phyloP scores from a whole-genome alignment of 164 flowering plant genomes.

The Liquidambar formosana region DNA sequence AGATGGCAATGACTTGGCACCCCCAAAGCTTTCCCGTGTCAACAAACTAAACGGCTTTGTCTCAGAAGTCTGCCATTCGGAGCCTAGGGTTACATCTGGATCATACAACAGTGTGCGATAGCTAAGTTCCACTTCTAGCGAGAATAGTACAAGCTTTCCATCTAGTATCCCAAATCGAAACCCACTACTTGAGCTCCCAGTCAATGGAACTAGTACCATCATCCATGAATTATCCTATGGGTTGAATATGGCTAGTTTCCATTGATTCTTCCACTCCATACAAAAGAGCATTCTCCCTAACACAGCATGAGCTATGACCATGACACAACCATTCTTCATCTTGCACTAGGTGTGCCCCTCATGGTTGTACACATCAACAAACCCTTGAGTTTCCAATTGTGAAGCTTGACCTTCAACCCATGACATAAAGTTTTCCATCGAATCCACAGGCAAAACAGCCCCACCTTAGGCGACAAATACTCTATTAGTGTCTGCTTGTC shows the following conservation, averaged over 20 bases:
- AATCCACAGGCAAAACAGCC: slow-evolving; percentile 87
- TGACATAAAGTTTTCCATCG: slow-evolving; percentile 81
- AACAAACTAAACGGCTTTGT: slow-evolving; percentile 64
- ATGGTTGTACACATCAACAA: slow-evolving; percentile 75
- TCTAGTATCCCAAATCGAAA: slow-evolving; percentile 77
- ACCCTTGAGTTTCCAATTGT: slow-evolving; percentile 89
- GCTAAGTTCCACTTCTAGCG: slow-evolving; percentile 51
- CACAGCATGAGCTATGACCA: slow-evolving; percentile 96
- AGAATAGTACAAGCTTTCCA: slow-evolving; percentile 77
- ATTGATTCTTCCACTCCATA: slow-evolving; percentile 93
- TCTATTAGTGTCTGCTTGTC: slow-evolving; percentile 76
- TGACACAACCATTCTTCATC: slow-evolving; percentile 92
- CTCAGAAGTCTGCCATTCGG: slow-evolving; percentile 72
- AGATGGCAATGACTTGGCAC: no score
- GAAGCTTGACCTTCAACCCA: slow-evolving; percentile 95
- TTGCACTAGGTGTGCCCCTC: slow-evolving; percentile 68
- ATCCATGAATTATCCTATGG: slow-evolving; percentile 75
- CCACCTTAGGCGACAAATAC: slow-evolving; percentile 80
- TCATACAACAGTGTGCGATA: slow-evolving; percentile 60
- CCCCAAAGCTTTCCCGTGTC: no score
- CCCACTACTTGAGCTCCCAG: slow-evolving; percentile 74
- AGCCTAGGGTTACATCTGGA: slow-evolving; percentile 71
- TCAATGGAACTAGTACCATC: slow-evolving; percentile 70
- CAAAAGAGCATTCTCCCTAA: slow-evolving; percentile 77
- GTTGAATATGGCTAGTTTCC: slow-evolving; percentile 66